These are phyloP conservation scores for Fusarium haematococcum DNA, from an alignment of 2,329 filamentous ascomycete species.

Conservation along the genomic window DNA sequence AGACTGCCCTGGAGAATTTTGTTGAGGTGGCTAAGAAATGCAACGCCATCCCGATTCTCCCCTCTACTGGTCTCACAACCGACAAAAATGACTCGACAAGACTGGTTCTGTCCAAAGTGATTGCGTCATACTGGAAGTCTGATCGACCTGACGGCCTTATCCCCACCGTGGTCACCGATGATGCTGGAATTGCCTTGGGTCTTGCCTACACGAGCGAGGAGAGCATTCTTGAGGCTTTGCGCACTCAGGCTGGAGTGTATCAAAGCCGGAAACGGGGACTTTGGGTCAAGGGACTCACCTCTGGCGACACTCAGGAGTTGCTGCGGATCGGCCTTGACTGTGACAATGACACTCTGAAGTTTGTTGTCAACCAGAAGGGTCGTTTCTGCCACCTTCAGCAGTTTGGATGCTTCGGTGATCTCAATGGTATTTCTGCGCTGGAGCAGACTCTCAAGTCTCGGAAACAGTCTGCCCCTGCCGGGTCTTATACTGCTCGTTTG, in stretches of 20 bases:
- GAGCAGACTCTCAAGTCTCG: constrained; percentile 88
- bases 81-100: constrained; percentile 70
- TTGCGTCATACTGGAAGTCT: constrained; percentile 81
- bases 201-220: constrained; percentile 95
- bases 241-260: constrained; percentile 85
- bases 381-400: constrained; percentile 95
- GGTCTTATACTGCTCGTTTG: constrained; percentile 92
- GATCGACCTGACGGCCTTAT: constrained; percentile 87
- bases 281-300: constrained; percentile 97
- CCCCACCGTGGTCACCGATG: constrained; percentile 91
- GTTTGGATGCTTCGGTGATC: constrained; percentile 90
- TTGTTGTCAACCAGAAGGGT: constrained; percentile 90
- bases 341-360: constrained; percentile 91
- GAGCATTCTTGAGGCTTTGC: constrained; percentile 87
- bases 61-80: constrained; percentile 76
- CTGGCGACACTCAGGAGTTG: constrained; percentile 92
- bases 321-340: constrained; percentile 89
- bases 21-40: constrained; percentile 61
- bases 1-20: constrained; percentile 59
- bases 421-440: constrained; percentile 83
- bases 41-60: constrained; percentile 78
- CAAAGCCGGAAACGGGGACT: constrained; percentile 95
- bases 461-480: constrained; percentile 84
- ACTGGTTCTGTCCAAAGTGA: constrained; percentile 72
- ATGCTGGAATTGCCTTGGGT: constrained; percentile 84